phyloP scores from a whole-genome alignment of 352 stramenopile genomes.

The Discostella stelligera region DNA sequence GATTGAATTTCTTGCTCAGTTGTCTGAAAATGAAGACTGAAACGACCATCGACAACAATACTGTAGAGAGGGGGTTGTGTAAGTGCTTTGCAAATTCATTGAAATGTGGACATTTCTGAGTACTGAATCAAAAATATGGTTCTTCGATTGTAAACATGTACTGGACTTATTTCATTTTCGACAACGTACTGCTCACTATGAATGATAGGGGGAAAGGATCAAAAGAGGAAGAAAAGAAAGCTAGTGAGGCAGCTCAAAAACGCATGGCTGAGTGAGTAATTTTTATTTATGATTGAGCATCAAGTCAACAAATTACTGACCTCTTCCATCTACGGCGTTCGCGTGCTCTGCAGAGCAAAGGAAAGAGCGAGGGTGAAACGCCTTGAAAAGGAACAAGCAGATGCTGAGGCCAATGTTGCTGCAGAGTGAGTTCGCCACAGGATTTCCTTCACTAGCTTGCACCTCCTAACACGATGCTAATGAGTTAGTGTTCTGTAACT shows the following conservation, averaged over 20 bases:
- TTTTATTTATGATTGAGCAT: neutral
- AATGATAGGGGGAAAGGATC: slow-evolving; percentile 1
- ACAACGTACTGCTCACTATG: neutral
- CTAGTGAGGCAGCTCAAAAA: slow-evolving; percentile 5
- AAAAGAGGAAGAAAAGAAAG: slow-evolving; percentile 14
- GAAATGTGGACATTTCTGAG: neutral
- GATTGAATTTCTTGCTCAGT: too few species aligned
- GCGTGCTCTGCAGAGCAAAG: neutral
- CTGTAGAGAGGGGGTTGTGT: too few species aligned
- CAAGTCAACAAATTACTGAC: neutral
- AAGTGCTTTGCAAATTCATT: too few species aligned
- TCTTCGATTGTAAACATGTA: neutral
- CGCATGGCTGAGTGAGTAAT: slow-evolving; percentile 10
- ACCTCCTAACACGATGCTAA: neutral
- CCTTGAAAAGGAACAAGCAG: slow-evolving; percentile 9
- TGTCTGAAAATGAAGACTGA: too few species aligned
- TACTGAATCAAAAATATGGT: neutral
- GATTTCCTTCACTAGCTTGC: neutral
- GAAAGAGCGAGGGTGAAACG: neutral
- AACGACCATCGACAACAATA: too few species aligned
- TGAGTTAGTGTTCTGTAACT: neutral
- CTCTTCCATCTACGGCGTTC: neutral
- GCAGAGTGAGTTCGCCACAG: slow-evolving; percentile 8
- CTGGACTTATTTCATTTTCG: neutral
- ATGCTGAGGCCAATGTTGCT: slow-evolving; percentile 6